Evolutionary conservation across 164 flowering plant genomes (phyloP).

Genomic region (Platanus orientalis): DNA sequence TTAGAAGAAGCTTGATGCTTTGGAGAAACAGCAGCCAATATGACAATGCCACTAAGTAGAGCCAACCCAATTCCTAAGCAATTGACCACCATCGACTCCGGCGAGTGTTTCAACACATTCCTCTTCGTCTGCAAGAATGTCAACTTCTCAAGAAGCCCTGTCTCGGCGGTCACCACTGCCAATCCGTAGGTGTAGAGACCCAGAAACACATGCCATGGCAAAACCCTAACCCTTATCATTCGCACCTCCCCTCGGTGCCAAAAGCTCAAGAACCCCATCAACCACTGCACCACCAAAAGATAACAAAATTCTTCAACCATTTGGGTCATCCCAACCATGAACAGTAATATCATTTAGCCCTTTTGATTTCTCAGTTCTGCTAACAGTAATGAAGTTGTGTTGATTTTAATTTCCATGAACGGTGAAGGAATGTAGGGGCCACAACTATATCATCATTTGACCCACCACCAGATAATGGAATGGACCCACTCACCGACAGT

Average conservation of each 20-base stretch:
- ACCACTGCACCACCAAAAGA: constrained; percentile 47
- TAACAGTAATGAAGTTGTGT: not conserved
- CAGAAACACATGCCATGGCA: constrained; percentile 88
- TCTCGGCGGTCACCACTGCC: constrained; percentile 89
- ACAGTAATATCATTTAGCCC: too few species aligned
- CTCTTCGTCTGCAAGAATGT: constrained; percentile 64
- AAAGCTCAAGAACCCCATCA: constrained; percentile 82
- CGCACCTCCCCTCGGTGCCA: constrained; percentile 80
- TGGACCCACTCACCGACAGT: too few species aligned
- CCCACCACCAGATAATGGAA: too few species aligned
- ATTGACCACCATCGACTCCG: constrained; percentile 71
- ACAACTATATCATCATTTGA: too few species aligned
- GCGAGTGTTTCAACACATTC: constrained; percentile 37
- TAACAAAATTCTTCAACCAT: not conserved
- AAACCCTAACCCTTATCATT: constrained; percentile 34
- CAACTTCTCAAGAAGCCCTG: constrained; percentile 84
- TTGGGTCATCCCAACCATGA: not conserved
- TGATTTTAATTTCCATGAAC: too few species aligned
- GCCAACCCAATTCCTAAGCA: constrained; percentile 71
- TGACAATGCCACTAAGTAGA: constrained; percentile 65
- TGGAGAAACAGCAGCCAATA: constrained; percentile 62
- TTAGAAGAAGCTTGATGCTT: constrained; percentile 30
- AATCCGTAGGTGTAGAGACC: constrained; percentile 84
- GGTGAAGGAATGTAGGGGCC: not conserved
- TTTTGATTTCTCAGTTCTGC: too few species aligned